Evolutionary conservation across 1,284 basidiomycete species (phyloP).

Genomic region (Cutaneotrichosporon sp.): DNA sequence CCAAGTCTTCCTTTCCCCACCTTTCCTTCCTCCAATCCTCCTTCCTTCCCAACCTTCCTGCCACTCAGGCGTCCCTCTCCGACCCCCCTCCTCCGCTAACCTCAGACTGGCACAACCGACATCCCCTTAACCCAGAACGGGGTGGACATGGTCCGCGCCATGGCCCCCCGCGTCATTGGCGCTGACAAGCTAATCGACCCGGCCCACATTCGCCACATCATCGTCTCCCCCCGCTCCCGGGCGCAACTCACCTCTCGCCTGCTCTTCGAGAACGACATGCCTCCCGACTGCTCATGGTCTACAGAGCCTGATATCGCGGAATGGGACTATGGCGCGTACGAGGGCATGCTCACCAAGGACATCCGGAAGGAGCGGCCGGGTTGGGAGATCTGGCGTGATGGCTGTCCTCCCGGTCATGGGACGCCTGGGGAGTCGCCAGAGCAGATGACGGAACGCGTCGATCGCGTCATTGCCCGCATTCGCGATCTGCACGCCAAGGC

Average conservation of each 20-base stretch:
- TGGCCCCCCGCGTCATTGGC: constrained; percentile 69
- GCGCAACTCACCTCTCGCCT: constrained; percentile 82
- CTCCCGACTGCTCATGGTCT: constrained; percentile 34
- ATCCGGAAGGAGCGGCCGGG: constrained; percentile 66
- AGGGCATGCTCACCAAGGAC: constrained; percentile 72
- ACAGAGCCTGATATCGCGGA: constrained; percentile 56
- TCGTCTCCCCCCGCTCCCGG: constrained; percentile 78
- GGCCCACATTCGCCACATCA: constrained; percentile 68
- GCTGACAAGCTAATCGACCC: constrained; percentile 74
- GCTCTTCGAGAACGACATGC: constrained; percentile 46
- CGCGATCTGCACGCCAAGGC: constrained; percentile 69
- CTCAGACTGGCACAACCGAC: constrained; percentile 79
- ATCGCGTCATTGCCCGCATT: constrained; percentile 71
- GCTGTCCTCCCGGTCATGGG: constrained; percentile 53
- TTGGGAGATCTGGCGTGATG: constrained; percentile 82
- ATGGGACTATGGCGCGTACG: constrained; percentile 90
- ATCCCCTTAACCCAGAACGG: constrained; percentile 82
- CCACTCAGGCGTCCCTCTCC: neutral
- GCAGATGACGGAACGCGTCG: constrained; percentile 75
- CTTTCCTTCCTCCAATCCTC: too few relatives aligned
- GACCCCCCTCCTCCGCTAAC: constrained; percentile 11
- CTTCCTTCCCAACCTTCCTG: too few relatives aligned
- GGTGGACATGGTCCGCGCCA: constrained; percentile 67
- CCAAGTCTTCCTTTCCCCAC: too few relatives aligned
- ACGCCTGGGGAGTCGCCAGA: constrained; percentile 73